Base-by-base conservation (phyloP, 208 protist genomes). In the Trypanosoma scelopori region DNA sequence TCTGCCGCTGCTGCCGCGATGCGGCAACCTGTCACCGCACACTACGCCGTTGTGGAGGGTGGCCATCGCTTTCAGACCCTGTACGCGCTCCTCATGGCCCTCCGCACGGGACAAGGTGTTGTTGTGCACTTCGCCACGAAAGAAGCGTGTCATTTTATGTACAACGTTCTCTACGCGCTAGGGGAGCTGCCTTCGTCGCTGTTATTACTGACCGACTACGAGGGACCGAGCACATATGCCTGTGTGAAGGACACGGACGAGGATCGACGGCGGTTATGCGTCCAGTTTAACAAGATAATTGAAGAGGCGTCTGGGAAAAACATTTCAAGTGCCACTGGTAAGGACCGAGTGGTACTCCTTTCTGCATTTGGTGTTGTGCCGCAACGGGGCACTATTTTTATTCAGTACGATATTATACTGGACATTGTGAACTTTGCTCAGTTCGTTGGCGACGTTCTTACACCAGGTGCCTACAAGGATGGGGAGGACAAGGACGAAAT, bases 91-190 rank as follows among this genome's bases (percentile, higher is more conserved):
- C 13, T 92, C 18, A 84, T 84, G 68, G 65, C 63, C 5, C 55
- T 88, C 43, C 52, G 55, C 49, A 43, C 62, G 5, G 59, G 77
- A 30, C 69, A 79, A 25, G 82, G 82, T 6, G 41, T 90, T 30
- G 78, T 90, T 56, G 79, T 93, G 18, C 82, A 87, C 59, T 76
- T 88, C 47, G 79, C 83, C 30, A 93, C 87, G 6, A 79, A 82
- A 50, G 81, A 89, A 55, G 71, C 66, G 39, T 77, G 66, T 35
- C 58, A 69, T 23, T 93, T 87, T 39, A 60, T 89, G 35, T 83
- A 79, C 67, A 69, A 87, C 57, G 65, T 74, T 6, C 74, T 93
- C 37, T 82, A 82, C 69, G 56, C 74, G 1, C 32, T 85, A 13
- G 68, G 69, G 43, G 78, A 85, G 50, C 59, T 91, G 58, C 79